phyloP scores from a whole-genome alignment of 768 basidiomycete genomes.

The Trametes maxima region DNA sequence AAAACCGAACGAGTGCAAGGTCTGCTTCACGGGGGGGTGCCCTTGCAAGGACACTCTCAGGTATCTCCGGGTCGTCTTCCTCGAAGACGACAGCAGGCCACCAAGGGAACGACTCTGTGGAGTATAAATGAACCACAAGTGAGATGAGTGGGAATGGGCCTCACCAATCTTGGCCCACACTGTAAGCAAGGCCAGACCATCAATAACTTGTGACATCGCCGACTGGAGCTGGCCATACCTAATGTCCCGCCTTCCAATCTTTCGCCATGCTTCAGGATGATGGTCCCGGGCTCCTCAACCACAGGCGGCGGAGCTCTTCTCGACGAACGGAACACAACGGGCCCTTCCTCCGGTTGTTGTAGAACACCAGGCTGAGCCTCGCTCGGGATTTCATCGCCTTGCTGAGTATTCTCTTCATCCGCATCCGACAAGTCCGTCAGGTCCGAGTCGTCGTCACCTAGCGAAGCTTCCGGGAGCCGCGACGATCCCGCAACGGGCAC shows the following conservation, averaged over 20 bases:
- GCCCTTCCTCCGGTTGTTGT: background rate
- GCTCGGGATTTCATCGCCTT: background rate
- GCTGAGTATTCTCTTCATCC: constrained; percentile 1
- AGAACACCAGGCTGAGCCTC: constrained; percentile 1
- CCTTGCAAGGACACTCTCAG: constrained; percentile 33
- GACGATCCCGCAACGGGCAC: background rate
- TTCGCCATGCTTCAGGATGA: constrained; percentile 40
- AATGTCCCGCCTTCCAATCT: constrained; percentile 59
- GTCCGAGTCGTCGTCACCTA: constrained; percentile 16
- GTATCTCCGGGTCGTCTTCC: constrained; percentile 56
- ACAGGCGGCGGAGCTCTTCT: constrained; percentile 7
- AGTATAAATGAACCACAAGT: background rate
- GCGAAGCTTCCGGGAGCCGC: background rate
- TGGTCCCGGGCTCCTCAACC: constrained; percentile 33
- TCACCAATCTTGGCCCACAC: constrained; percentile 85
- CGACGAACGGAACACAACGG: constrained; percentile 4
- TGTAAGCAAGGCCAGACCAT: constrained; percentile 29
- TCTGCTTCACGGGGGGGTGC: constrained; percentile 23
- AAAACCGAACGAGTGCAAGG: constrained; percentile 77
- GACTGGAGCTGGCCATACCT: constrained; percentile 43
- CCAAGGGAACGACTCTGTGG: constrained; percentile 74
- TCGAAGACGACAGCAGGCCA: constrained; percentile 84
- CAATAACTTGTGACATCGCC: too few relatives aligned
- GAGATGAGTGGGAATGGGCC: constrained; percentile 24
- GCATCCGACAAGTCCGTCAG: constrained; percentile 23